These are phyloP conservation scores for Pleurotus salmoneostramineus DNA, from an alignment of 768 basidiomycete species.

Conservation along the genomic window DNA sequence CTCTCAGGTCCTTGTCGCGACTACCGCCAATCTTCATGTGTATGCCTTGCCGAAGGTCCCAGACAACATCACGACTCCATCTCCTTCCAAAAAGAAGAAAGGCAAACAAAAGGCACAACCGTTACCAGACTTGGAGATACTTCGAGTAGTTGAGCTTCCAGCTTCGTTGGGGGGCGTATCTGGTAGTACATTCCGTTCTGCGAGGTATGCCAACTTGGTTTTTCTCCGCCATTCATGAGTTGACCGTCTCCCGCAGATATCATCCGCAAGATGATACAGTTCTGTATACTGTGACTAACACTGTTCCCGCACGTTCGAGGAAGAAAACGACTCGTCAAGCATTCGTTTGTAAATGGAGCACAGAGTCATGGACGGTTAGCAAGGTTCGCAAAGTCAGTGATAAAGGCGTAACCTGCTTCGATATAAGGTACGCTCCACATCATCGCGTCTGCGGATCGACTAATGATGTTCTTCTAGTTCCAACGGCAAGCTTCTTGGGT, in stretches of 20 bases:
- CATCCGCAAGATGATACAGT: constrained; percentile 47
- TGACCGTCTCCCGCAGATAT: constrained; percentile 37
- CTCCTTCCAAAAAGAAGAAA: constrained; percentile 30
- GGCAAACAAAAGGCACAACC: constrained; percentile 37
- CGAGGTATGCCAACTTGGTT: constrained; percentile 33
- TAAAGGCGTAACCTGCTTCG: constrained; percentile 82
- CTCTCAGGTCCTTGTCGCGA: constrained; percentile 59
- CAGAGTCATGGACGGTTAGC: constrained; percentile 61
- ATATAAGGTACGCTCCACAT: constrained; percentile 62
- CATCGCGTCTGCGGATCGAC: background rate
- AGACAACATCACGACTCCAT: constrained; percentile 10
- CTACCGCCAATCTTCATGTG: constrained; percentile 59
- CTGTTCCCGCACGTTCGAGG: constrained; percentile 53
- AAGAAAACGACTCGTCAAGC: constrained; percentile 58
- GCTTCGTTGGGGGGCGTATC: constrained; percentile 36
- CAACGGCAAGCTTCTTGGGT: constrained; percentile 80
- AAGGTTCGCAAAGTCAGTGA: constrained; percentile 72
- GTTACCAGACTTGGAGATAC: constrained; percentile 31
- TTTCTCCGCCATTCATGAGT: background rate
- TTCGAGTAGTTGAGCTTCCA: constrained; percentile 55
- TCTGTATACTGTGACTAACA: constrained; percentile 73
- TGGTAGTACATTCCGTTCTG: constrained; percentile 62
- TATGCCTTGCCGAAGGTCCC: constrained; percentile 46
- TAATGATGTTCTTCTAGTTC: constrained; percentile 41
- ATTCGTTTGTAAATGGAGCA: constrained; percentile 72